phyloP scores from a whole-genome alignment of 192 early-diverging fungal species.

The Coemansia sp. region DNA sequence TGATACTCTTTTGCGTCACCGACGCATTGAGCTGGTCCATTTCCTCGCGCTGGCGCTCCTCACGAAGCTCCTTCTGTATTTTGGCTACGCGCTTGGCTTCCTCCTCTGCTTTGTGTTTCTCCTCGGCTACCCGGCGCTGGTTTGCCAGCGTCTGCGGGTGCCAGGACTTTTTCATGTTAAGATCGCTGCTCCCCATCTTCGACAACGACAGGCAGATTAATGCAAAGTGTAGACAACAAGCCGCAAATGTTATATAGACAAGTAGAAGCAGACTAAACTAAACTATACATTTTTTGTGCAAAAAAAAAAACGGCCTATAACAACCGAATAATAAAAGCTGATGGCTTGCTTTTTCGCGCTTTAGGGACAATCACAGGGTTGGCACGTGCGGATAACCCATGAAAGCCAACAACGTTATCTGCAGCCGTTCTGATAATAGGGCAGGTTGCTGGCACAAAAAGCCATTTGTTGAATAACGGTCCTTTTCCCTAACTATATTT shows the following conservation, averaged over 20 bases:
- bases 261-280: no score
- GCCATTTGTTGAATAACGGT: no score
- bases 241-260: no score
- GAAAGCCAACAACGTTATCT: neutral
- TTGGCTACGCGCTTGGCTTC: slow-evolving; percentile 86
- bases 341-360: neutral
- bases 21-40: slow-evolving; percentile 75
- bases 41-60: slow-evolving; percentile 86
- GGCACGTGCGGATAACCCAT: neutral
- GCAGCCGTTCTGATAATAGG: neutral
- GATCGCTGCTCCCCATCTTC: slow-evolving; percentile 55
- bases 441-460: no score
- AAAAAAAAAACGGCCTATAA: no score
- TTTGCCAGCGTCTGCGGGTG: slow-evolving; percentile 91
- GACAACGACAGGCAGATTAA: neutral
- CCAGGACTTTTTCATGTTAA: slow-evolving; percentile 97
- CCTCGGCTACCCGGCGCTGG: slow-evolving; percentile 62
- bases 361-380: neutral
- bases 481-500: neutral
- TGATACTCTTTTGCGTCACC: slow-evolving; percentile 63
- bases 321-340: no score
- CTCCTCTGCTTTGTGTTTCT: slow-evolving; percentile 76
- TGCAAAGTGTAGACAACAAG: no score
- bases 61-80: slow-evolving; percentile 86
- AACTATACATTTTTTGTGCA: no score